Evolutionary conservation across 306 rosid genomes (phyloP).

Genomic region (Trichosanthes truncata): DNA sequence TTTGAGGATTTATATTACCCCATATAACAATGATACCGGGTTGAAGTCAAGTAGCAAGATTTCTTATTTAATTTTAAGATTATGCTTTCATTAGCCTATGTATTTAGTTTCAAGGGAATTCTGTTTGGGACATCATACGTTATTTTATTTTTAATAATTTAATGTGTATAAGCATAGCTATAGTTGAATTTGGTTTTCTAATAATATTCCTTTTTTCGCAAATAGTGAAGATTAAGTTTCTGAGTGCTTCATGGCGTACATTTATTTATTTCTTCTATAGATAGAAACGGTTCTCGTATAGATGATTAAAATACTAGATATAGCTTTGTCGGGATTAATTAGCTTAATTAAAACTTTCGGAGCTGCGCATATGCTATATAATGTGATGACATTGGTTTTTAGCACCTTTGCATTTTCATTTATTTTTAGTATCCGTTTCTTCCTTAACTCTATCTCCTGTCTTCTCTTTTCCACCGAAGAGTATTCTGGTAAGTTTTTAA

Average conservation of each 20-base stretch:
- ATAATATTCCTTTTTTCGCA: not conserved
- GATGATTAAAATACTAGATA: too few species aligned
- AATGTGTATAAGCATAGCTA: not conserved
- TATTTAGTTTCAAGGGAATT: not conserved
- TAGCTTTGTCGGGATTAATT: too few species aligned
- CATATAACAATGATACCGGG: not conserved
- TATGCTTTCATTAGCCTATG: not conserved
- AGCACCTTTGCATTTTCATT: not conserved
- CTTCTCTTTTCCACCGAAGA: conserved; percentile 28
- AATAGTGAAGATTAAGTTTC: not conserved
- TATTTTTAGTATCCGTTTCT: not conserved
- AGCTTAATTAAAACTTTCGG: too few species aligned
- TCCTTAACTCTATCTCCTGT: conserved; percentile 31
- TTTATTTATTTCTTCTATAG: too few species aligned
- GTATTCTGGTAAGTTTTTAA: conserved; percentile 28
- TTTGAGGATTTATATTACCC: not conserved
- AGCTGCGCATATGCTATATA: not conserved
- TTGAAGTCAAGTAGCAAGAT: not conserved
- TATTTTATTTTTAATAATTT: not conserved
- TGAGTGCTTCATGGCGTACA: not conserved
- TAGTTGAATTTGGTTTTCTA: too few species aligned
- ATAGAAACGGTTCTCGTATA: too few species aligned
- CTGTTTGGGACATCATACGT: not conserved
- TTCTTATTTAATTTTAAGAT: not conserved
- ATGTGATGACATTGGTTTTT: not conserved